phyloP scores from a whole-genome alignment of 2,329 filamentous ascomycete species.

The Alternaria infectoria region DNA sequence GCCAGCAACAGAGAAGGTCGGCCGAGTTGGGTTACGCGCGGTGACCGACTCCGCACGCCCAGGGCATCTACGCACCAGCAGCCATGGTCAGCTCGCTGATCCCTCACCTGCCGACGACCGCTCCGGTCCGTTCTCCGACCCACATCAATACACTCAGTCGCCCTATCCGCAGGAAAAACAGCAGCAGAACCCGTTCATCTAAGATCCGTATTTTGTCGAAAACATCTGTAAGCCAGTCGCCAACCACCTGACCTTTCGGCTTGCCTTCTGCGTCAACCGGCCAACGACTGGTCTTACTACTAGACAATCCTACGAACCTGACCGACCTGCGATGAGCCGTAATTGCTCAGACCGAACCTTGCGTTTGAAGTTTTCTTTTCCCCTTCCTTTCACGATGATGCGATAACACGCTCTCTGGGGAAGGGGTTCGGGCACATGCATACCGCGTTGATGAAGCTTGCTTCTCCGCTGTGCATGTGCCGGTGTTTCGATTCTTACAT shows the following conservation, averaged over 20 bases:
- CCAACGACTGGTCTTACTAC: conserved; percentile 14
- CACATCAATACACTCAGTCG: conserved; percentile 17
- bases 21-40: conserved; percentile 51
- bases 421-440: conserved; percentile 30
- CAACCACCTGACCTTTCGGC: conserved; percentile 55
- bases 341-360: conserved; percentile 53
- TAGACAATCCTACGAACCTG: conserved; percentile 20
- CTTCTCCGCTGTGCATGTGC: conserved; percentile 39
- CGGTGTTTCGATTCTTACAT: conserved; percentile 45
- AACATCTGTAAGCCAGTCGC: background rate
- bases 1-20: conserved; percentile 51
- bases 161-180: conserved; percentile 28
- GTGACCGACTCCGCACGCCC: conserved; percentile 53
- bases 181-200: conserved; percentile 50
- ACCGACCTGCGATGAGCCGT: conserved; percentile 48
- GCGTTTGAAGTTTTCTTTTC: conserved; percentile 44
- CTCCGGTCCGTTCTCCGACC: conserved; percentile 39
- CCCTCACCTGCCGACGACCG: conserved; percentile 51
- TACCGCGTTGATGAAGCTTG: conserved; percentile 47
- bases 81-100: conserved; percentile 52
- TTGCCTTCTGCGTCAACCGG: conserved; percentile 52
- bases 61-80: conserved; percentile 53
- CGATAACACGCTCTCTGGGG: conserved; percentile 44
- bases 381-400: conserved; percentile 35
- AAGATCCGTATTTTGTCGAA: conserved; percentile 34